Evolutionary conservation across 2,329 filamentous ascomycete species (phyloP), one percentile per base, ranked within the genome.

Genomic region (Fragosphaeria purpurea): DNA sequence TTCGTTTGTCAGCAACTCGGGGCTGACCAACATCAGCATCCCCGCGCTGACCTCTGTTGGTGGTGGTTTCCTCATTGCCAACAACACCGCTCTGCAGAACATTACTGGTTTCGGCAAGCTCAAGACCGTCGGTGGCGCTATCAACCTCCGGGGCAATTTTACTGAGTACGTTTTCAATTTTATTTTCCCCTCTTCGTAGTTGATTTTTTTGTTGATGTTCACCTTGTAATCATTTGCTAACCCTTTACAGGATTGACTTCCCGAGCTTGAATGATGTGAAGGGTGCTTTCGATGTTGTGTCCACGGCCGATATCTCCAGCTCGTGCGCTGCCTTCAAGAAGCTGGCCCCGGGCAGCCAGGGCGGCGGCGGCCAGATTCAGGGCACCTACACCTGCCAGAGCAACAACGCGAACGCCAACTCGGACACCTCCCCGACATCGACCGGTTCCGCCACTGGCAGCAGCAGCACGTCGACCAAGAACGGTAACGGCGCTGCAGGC

Each of bases 131-230:
- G 78, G 75, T 57, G 91, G 90, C 71, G 88, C 88, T 61, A 75
- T 97, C 63, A 84, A 88, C 67, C 80, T 95, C 67, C 82, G 83
- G 61, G 93, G 93, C 62, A 85, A 82, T 73, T 94, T 96, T 69
- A 77, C 81, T 56, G 74, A 79, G 88, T 94, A 77, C 75, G 87
- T 79, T 13, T 10, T 47, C 11, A 2, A 10, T 1, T 7, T 46
- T 5, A 35, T 10, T 10, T 7, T 35, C n/a, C n/a, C n/a, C n/a
- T n/a, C 13, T 8, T 35, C 1, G 11, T 33, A 4, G 6, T 9
- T 3, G 11, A 6, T 11, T n/a, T 34, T 4, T 34, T 42, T 42
- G 32, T 31, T 4, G 11, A 13, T 9, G 10, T 7, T n/a, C 7
- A 11, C 1, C 2, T 13, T 34, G 8, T 13, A 4, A 13, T 31